Base-by-base conservation (phyloP, 1,284 basidiomycete genomes). In the Ceratobasidium sp. region DNA sequence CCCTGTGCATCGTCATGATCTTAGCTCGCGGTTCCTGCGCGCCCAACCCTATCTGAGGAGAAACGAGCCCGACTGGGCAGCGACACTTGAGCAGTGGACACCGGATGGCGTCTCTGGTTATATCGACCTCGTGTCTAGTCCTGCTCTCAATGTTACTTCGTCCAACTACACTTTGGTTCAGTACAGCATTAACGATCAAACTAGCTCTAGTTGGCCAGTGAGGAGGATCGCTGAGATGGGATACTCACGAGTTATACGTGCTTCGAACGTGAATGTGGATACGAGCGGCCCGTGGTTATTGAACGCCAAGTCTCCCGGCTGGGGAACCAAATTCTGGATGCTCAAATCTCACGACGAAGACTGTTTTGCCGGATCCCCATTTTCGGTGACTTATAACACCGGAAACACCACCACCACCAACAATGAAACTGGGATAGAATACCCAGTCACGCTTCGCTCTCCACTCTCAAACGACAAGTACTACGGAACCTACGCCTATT, bases 321-420 rank as follows among this genome's bases (percentile, higher is more conserved):
- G 50, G 45, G 64, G 64, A 4, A 66, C 64, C 14, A 66, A 51
- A 31, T 66, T 66, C 33, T 66, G 64, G 64, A 66, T 66, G 44
- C 64, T 66, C 29, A 66, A 66, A 24, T 66, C 64, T 3, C 64
- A 51, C 48, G 64, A 66, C 48, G 29, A 51, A 19, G 64, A 66
- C 22, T 66, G 47, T 44, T 54, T 41, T 54, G 64, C 64, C 11
- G 64, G 64, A 33, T 51, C 47, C 15, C 27, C n/a, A 11, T 51
- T 53, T 14, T 19, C 47, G 48, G 27, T 17, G 7, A 66, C n/a
- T 48, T 66, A 66, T 14, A 51, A 5, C 50, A 7, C 50, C 24
- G 50, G 50, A 51, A 41, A 41, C 36, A 47, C 31, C 22, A 31
- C 45, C 3, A 47, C 24, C n/a, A 63, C 24, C 24, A 22, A 44